Conservation (phyloP, 148 eudicot genomes). For the Heliamphora exappendiculata region DNA sequence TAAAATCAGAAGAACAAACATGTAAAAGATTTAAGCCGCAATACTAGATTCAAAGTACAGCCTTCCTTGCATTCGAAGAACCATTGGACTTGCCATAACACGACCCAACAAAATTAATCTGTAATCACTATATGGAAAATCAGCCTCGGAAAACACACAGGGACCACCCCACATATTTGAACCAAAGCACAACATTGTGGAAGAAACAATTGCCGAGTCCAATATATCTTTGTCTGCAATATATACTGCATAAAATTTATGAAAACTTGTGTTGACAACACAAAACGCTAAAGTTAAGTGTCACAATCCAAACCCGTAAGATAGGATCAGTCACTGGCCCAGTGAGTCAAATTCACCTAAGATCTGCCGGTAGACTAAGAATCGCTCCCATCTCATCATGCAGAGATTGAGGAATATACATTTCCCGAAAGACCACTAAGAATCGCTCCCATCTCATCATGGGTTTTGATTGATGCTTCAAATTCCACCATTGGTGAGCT, state of each 20-base stretch:
- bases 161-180: background rate
- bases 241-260: background rate
- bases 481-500: no score
- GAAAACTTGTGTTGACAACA: background rate
- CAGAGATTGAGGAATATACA: no score
- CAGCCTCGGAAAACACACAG: background rate
- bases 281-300: background rate
- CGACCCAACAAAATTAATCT: background rate
- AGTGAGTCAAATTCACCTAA: no score
- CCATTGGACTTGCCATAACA: background rate
- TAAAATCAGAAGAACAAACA: background rate
- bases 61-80: background rate
- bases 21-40: background rate
- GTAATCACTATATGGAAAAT: background rate
- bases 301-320: no score
- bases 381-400: no score
- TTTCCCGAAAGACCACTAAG: no score
- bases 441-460: no score
- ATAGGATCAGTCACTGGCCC: no score
- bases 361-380: no score
- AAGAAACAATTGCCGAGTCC: background rate
- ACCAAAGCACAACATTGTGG: background rate
- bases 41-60: background rate
- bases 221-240: no score
- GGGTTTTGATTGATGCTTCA: no score